Conservation (phyloP, 495 filamentous ascomycete genomes). For the Lichenothelia convexa region DNA sequence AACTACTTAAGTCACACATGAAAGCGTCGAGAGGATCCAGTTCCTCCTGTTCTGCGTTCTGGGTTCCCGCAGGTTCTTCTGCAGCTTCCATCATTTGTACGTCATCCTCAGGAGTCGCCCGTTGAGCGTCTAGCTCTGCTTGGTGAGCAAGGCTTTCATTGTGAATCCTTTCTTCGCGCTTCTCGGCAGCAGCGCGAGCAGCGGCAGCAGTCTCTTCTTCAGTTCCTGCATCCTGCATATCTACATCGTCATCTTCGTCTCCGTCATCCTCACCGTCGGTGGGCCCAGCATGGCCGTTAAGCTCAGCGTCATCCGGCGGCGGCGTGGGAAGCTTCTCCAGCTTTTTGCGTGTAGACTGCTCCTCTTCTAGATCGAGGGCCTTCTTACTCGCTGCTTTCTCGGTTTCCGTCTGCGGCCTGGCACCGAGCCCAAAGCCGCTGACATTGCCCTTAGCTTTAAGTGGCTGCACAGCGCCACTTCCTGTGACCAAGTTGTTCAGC, state of each 20-base stretch:
- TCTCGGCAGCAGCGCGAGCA: slow-evolving; percentile 60
- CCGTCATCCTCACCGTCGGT: slow-evolving; percentile 40
- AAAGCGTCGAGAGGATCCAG: slow-evolving; percentile 89
- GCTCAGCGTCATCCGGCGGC: slow-evolving; percentile 6
- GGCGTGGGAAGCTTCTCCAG: slow-evolving; percentile 17
- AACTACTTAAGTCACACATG: slow-evolving; percentile 62
- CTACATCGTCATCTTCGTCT: slow-evolving; percentile 56
- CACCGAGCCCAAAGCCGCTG: slow-evolving; percentile 67
- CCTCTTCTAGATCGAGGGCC: slow-evolving; percentile 70
- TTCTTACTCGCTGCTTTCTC: slow-evolving; percentile 54
- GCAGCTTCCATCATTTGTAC: slow-evolving; percentile 3
- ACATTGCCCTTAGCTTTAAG: slow-evolving; percentile 50
- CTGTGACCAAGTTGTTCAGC: slow-evolving; percentile 5
- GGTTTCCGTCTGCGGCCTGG: slow-evolving; percentile 36
- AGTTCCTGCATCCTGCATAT: slow-evolving; percentile 53
- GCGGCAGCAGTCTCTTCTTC: slow-evolving; percentile 80
- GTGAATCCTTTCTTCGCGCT: slow-evolving; percentile 50
- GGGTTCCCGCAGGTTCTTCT: slow-evolving; percentile 9
- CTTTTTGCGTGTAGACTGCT: slow-evolving; percentile 69
- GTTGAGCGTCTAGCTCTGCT: slow-evolving; percentile 20
- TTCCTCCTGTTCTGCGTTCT: slow-evolving; percentile 36
- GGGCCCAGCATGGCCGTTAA: slow-evolving; percentile 38
- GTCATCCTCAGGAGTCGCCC: slow-evolving; percentile 2
- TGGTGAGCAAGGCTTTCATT: slow-evolving; percentile 29
- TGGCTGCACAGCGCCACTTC: slow-evolving; percentile 20